These are phyloP conservation scores for Geotrichum carabidarum DNA, from an alignment of 1,139 yeast species.

Conservation along the genomic window DNA sequence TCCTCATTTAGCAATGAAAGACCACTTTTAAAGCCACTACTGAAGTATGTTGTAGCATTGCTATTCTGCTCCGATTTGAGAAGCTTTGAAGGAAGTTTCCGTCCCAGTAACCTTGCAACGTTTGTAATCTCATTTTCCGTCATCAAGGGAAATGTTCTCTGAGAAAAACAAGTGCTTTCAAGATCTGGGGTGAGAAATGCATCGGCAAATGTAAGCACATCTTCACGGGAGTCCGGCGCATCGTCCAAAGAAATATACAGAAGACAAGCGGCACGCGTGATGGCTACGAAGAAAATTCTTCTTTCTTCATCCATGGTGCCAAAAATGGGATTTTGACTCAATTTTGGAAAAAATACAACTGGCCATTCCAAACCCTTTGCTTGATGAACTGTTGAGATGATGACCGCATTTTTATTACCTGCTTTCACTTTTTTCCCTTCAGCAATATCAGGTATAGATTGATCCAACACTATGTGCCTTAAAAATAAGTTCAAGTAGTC, in stretches of 20 bases:
- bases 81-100: neutral
- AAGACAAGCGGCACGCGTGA: slow-evolving; percentile 54
- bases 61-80: neutral
- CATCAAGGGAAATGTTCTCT: too few relatives aligned
- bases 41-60: neutral
- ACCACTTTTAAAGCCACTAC: slow-evolving; percentile 15
- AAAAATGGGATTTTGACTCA: slow-evolving; percentile 59
- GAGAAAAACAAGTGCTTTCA: too few relatives aligned
- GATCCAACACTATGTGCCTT: neutral
- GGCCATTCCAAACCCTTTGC: slow-evolving; percentile 92
- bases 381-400: slow-evolving; percentile 74
- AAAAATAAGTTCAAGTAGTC: slow-evolving; percentile 12
- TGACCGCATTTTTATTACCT: slow-evolving; percentile 6
- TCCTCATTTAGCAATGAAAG: slow-evolving; percentile 7
- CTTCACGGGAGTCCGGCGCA: neutral
- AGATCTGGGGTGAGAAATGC: too few relatives aligned
- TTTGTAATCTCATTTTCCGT: too few relatives aligned
- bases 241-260: slow-evolving; percentile 9
- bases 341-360: slow-evolving; percentile 70
- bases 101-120: neutral
- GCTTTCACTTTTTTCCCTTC: slow-evolving; percentile 1
- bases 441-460: neutral
- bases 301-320: slow-evolving; percentile 52
- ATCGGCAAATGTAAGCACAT: too few relatives aligned
- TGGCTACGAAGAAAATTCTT: slow-evolving; percentile 75